Conservation (phyloP, 768 basidiomycete genomes). For the Jaapia argillacea region DNA sequence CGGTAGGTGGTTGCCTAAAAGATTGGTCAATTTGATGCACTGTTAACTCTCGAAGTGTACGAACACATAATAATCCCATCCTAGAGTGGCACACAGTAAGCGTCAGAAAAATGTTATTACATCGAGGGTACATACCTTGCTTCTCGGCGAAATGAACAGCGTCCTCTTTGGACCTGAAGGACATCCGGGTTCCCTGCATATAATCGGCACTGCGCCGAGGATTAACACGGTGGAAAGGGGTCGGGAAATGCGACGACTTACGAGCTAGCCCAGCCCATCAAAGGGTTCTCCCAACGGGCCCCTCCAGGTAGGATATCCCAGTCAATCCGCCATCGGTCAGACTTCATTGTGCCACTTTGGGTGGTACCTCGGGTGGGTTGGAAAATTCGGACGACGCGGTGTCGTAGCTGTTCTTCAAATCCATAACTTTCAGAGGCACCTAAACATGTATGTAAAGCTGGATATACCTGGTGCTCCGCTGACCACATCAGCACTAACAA, state of each 20-base stretch:
- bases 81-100: conserved; percentile 29
- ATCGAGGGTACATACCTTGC: conserved; percentile 51
- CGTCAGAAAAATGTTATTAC: too few relatives aligned
- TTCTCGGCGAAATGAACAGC: conserved; percentile 95
- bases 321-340: conserved; percentile 87
- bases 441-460: too few relatives aligned
- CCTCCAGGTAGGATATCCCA: conserved; percentile 86
- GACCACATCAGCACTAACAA: conserved; percentile 70
- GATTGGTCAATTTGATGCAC: conserved; percentile 3
- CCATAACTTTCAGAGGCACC: too few relatives aligned
- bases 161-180: conserved; percentile 81
- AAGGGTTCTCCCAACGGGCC: conserved; percentile 94
- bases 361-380: conserved; percentile 91
- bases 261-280: conserved; percentile 98
- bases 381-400: conserved; percentile 86
- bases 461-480: conserved; percentile 78
- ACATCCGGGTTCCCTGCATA: conserved; percentile 82
- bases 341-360: conserved; percentile 85
- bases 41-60: conserved; percentile 18
- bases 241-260: conserved; percentile 17
- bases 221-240: not conserved
- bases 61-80: conserved; percentile 90
- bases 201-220: conserved; percentile 67
- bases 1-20: conserved; percentile 44
- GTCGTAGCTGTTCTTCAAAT: conserved; percentile 79